Conservation (phyloP, 176 grass and related monocot species). For the Carex littledalei region DNA sequence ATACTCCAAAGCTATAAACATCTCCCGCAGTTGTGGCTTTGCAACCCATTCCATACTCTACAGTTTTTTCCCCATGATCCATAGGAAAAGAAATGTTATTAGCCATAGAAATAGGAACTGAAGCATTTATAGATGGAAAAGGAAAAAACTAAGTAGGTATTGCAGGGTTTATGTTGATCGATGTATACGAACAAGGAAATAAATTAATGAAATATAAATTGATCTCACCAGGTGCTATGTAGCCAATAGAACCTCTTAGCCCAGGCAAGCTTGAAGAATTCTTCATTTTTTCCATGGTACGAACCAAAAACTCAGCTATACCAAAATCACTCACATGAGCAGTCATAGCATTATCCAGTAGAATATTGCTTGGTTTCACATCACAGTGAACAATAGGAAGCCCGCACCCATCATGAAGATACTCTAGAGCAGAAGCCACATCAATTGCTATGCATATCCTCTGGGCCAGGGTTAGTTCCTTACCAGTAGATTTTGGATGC, state of each 20-base stretch:
- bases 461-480: slow-evolving; percentile 24
- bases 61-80: background rate
- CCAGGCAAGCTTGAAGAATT: slow-evolving; percentile 22
- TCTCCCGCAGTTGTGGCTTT: slow-evolving; percentile 20
- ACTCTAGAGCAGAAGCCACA: slow-evolving; percentile 32
- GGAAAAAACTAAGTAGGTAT: slow-evolving; percentile 1
- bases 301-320: slow-evolving; percentile 30
- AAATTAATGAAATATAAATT: slow-evolving; percentile 9
- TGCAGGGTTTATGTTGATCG: slow-evolving; percentile 3
- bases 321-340: slow-evolving; percentile 37
- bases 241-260: slow-evolving; percentile 43
- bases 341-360: slow-evolving; percentile 33
- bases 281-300: background rate
- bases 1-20: slow-evolving; percentile 15
- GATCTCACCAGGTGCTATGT: slow-evolving; percentile 41
- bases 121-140: slow-evolving; percentile 19
- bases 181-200: background rate
- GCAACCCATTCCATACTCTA: slow-evolving; percentile 31
- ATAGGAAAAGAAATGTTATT: background rate
- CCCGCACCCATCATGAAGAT: slow-evolving; percentile 36
- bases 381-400: slow-evolving; percentile 43
- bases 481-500: slow-evolving; percentile 13
- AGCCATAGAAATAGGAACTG: background rate
- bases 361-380: slow-evolving; percentile 47
- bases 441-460: slow-evolving; percentile 32